Evolutionary conservation across 345 rosid genomes (phyloP), one percentile per base, ranked within the genome.

Genomic region (Arabis hirsuta): DNA sequence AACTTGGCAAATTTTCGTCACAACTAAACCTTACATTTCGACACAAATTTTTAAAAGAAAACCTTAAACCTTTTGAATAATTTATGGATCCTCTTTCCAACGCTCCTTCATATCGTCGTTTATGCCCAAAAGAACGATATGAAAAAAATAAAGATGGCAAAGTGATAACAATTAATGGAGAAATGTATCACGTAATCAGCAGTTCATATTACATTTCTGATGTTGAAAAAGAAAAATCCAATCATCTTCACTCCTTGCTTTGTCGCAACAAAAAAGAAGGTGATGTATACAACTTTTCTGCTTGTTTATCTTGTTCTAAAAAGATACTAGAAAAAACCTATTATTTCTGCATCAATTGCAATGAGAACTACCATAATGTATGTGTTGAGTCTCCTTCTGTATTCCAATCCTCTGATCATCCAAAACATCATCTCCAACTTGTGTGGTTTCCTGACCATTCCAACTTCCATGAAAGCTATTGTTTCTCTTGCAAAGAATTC

Each of bases 301-400:
- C 1, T 29, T 54, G 59, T 54, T 7, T 0, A 2, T 1, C 11
- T n/a, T 54, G 59, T n/a, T 19, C 1, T 4, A n/a, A 27, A 6
- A 53, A 0, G 0, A 8, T 2, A 47, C 5, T 32, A 6, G 36
- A 12, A 12, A 22, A 39, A 0, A 24, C 22, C 2, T 45, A 20
- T 20, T 64, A 65, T 22, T 24, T 0, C 3, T 65, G 48, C n/a
- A 51, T 1, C 7, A 3, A 24, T 10, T 51, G 70, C 11, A 0
- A 12, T 1, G 2, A 1, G 0, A 8, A 2, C 3, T 26, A 27
- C 19, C 72, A 67, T 31, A 43, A 42, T 29, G 53, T 87, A 84
- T 83, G 2, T 92, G 88, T 13, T 91, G 92, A 73, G 44, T 84
- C 98, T 88, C 85, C 77, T 26, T 48, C 55, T 2, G 3, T 44